Evolutionary conservation across 805 yeast species (phyloP), one percentile per base, ranked within the genome.

Genomic region (Kazachstania kunashirensis): DNA sequence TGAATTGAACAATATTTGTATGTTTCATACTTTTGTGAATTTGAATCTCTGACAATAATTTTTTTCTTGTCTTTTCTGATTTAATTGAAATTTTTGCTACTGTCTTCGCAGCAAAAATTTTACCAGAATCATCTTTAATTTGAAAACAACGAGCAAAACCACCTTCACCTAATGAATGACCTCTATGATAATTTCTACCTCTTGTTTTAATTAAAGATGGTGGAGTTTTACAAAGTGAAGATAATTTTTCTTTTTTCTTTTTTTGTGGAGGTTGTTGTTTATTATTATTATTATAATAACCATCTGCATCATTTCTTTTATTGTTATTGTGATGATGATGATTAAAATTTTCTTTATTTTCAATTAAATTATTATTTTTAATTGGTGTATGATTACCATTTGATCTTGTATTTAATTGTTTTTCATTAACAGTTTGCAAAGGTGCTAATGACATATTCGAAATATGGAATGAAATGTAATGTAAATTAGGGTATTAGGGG

Each of bases 121-220:
- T 75, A 24, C 97, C 97, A 46, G 73, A 67, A 43, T 85, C 81
- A 62, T 88, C 95, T 56, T 82, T 84, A 70, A 92, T 92, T 59
- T 92, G 96, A 64, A 92, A 92, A 57, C 99, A 92, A 55, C 97
- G 76, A 13, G 98, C 99, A 67, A 92, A 92, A 0, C 99, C 99
- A 42, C 99, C 99, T 65, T 89, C 97, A 25, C 98, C 98, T 24
- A 92, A 67, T 51, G 86, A 88, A 41, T 70, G 70, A 2, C 97
- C 97, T 55, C 97, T 74, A 45, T 82, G 84, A 61, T 83, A 92
- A 49, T 86, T 94, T 55, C 84, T 75, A 30, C 96, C 96, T 62
- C 88, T 74, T 29, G 92, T 84, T 48, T 89, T 73, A 47, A 92
- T 94, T 46, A 88, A 71, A 13, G 95, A 81, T 24, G 98, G 98